A percentile compares a stretch with the other conserved stretches of the same genome.
phyloP scores from a whole-genome alignment of 768 basidiomycete genomes.

The Dacryopinax primogenitus region DNA sequence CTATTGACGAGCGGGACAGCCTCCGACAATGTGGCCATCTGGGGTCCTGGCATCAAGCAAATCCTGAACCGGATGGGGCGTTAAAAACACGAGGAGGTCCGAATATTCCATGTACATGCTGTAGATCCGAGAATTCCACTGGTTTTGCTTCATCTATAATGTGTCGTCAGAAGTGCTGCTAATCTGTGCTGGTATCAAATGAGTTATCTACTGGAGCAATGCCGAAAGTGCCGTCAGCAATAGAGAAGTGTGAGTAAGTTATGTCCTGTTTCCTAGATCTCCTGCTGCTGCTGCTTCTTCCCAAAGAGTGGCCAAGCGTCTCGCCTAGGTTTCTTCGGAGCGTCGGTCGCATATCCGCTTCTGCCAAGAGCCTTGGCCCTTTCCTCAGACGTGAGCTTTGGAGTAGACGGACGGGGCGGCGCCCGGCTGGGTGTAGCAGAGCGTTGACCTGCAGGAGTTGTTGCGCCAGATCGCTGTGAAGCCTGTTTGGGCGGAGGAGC shows the following conservation, averaged over 20 bases:
- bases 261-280: not conserved
- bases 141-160: not conserved
- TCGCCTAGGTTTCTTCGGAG: not conserved
- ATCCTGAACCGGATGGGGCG: slow-evolving; percentile 36
- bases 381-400: not conserved
- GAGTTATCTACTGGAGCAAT: not conserved
- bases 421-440: not conserved
- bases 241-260: not conserved
- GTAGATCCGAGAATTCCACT: not conserved
- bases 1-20: slow-evolving; percentile 66
- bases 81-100: not conserved
- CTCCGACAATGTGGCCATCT: slow-evolving; percentile 69
- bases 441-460: not conserved
- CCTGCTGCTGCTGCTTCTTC: not conserved
- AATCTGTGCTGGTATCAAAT: not conserved
- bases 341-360: not conserved
- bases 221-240: not conserved
- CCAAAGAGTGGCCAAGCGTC: not conserved
- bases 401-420: not conserved
- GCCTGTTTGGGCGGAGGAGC: not conserved
- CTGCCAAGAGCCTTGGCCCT: not conserved
- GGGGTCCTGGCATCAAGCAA: slow-evolving; percentile 87
- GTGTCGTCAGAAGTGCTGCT: not conserved
- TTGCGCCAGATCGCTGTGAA: not conserved
- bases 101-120: not conserved